Evolutionary conservation across 352 stramenopile species (phyloP), one percentile per base, ranked within the genome.

Genomic region (Phytopythium montanum): DNA sequence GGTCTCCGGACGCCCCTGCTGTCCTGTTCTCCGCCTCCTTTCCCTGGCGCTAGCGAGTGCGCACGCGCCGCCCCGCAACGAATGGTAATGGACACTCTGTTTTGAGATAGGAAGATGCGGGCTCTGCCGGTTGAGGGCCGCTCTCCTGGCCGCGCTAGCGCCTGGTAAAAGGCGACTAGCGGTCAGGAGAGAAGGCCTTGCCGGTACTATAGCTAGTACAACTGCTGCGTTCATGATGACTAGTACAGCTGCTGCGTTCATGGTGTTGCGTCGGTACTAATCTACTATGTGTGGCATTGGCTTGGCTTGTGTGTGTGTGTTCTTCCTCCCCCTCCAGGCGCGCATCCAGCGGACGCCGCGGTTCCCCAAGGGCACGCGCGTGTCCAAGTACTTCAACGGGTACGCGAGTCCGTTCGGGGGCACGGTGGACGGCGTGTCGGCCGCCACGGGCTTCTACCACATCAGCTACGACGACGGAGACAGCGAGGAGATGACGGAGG

Each of bases 401-500:
- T 92, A 76, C 59, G 46, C 49, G 3, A 64, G 89, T 3, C 75
- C 80, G 10, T 92, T 92, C 51, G 31, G 64, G 10, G 82, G 82
- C n/a, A 75, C 64, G 2, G 75, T 92, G 42, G 80, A 92, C 62
- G 45, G 70, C 23, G 80, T 81, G 56, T 67, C 75, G 18, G 42
- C 66, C 7, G 48, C 62, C 5, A 85, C 82, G 13, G 65, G 82
- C 25, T 90, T 86, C 46, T 92, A 92, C 50, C 80, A 90, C 57
- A 81, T 92, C 59, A 73, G 66, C 13, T 92, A 92, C 49, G 82
- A 92, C 42, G 82, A 92, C 52, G 82, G 80, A 25, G 82, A 92
- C 60, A 89, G 76, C 36, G 82, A 92, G 54, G 82, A 92, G 58
- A 92, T 92, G 82, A 90, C 80, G 1, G 82, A 92, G 57, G 71